phyloP scores from a whole-genome alignment of 2,329 filamentous ascomycete species.

The Penicillium psychrosexuale region DNA sequence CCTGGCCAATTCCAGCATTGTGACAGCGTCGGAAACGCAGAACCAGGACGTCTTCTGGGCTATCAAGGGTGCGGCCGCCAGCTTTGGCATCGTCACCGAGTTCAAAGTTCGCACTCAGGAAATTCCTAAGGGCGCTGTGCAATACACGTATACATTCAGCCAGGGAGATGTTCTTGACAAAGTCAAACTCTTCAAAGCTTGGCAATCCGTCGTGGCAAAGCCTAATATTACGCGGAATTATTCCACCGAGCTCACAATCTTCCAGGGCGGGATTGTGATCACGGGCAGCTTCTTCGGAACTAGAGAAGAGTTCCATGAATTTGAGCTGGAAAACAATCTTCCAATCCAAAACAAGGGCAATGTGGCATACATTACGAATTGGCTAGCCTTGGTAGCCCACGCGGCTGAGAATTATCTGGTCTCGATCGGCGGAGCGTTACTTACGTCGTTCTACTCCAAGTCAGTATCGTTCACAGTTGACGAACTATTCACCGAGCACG shows the following conservation, averaged over 20 bases:
- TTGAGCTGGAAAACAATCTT: slow-evolving; percentile 29
- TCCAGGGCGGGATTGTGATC: slow-evolving; percentile 55
- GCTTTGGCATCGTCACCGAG: slow-evolving; percentile 40
- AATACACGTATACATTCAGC: slow-evolving; percentile 57
- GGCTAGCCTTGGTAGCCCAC: slow-evolving; percentile 28
- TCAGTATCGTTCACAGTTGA: slow-evolving; percentile 54
- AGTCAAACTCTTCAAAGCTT: slow-evolving; percentile 52
- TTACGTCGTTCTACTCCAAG: slow-evolving; percentile 56
- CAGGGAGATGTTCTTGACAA: slow-evolving; percentile 50
- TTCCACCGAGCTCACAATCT: slow-evolving; percentile 55
- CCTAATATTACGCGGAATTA: slow-evolving; percentile 58
- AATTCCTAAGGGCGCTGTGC: slow-evolving; percentile 49
- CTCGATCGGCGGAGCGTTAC: slow-evolving; percentile 37
- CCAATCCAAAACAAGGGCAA: slow-evolving; percentile 19
- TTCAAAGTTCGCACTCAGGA: slow-evolving; percentile 39
- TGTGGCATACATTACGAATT: slow-evolving; percentile 28
- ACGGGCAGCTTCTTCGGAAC: slow-evolving; percentile 62
- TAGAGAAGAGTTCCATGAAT: slow-evolving; percentile 52
- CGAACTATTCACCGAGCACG: slow-evolving; percentile 47
- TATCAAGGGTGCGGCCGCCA: slow-evolving; percentile 37
- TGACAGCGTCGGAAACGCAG: slow-evolving; percentile 28
- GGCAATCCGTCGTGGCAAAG: slow-evolving; percentile 58
- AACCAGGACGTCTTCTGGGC: slow-evolving; percentile 37
- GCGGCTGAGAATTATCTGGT: slow-evolving; percentile 27
- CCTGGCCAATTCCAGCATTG: slow-evolving; percentile 39